phyloP scores from a whole-genome alignment of 176 grass and related monocot genomes.

The Lolium rigidum region DNA sequence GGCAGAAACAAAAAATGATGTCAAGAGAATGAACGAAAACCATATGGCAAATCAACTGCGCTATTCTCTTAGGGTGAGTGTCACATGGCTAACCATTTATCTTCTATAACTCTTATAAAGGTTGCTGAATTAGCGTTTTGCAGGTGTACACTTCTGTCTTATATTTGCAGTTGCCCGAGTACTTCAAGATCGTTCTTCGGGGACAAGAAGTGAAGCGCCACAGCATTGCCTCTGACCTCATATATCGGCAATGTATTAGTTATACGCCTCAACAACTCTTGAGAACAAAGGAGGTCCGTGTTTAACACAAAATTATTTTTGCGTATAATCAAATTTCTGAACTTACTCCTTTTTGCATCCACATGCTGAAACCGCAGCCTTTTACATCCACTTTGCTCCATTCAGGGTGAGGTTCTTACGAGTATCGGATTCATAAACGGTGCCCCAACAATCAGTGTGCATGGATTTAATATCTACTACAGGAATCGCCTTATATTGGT shows the following conservation, averaged over 20 bases:
- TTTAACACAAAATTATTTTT: neutral
- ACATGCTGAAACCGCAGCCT: neutral
- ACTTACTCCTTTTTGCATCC: neutral
- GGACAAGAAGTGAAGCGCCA: slow-evolving; percentile 54
- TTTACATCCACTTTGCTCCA: slow-evolving; percentile 22
- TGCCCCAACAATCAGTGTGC: slow-evolving; percentile 49
- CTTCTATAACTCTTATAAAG: neutral
- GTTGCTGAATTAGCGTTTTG: slow-evolving; percentile 41
- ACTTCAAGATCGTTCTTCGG: slow-evolving; percentile 68
- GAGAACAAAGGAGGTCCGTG: slow-evolving; percentile 53
- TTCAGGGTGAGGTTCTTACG: slow-evolving; percentile 55
- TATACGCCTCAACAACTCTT: slow-evolving; percentile 56
- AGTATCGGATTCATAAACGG: slow-evolving; percentile 66
- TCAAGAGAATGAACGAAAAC: slow-evolving; percentile 53
- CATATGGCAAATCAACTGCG: slow-evolving; percentile 60
- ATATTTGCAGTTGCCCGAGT: slow-evolving; percentile 60
- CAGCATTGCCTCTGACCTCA: slow-evolving; percentile 55
- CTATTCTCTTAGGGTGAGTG: slow-evolving; percentile 68
- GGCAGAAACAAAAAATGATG: slow-evolving; percentile 32
- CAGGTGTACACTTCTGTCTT: slow-evolving; percentile 63
- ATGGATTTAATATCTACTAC: slow-evolving; percentile 76
- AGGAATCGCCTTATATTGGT: slow-evolving; percentile 70
- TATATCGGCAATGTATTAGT: slow-evolving; percentile 55
- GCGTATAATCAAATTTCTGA: too few relatives aligned
- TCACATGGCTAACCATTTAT: slow-evolving; percentile 31